Evolutionary conservation across 352 stramenopile species (phyloP), one percentile per base, ranked within the genome.

Genomic region (Phytophthora hibernalis): DNA sequence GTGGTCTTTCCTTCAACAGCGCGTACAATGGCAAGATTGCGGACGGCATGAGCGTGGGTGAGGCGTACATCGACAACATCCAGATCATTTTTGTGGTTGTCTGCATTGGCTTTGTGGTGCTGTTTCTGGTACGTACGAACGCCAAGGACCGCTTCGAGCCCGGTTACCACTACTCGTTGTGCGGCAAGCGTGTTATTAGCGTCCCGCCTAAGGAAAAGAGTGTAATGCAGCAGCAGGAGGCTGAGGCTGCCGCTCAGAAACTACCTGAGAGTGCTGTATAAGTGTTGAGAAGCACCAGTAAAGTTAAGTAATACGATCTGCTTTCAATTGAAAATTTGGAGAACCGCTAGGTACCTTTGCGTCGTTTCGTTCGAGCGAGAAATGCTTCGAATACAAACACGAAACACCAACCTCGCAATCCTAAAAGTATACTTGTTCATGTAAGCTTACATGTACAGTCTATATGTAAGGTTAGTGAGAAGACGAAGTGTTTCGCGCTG

Each of bases 51-150:
- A 68, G 61, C 2, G 53, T 75, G 9, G 56, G 70, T n/a, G 79
- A 91, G 60, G 84, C 83, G 9, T 93, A 91, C 76, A 87, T 91
- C 52, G 48, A 72, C 64, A 92, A 90, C 68, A 83, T 92, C 75
- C 55, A 93, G 61, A 79, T 79, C 66, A 92, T 93, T 59, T 79
- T 93, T 33, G 42, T 87, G 11, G 50, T 91, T 16, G 63, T 92
- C 10, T 70, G 85, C 53, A 74, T 91, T 53, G 83, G 82, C 30
- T 87, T 84, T 26, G 66, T 79, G 11, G 61, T 86, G 56, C 62
- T 90, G 54, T 87, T 92, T 65, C 50, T 84, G 38, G 81, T 93
- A 50, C 83, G 85, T 54, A 93, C 83, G 21, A 80, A 90, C 63
- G 82, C 77, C 6, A 56, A 65, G 31, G 83, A 92, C 73, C 85